Evolutionary conservation across 345 rosid species (phyloP), one percentile per base, ranked within the genome.

Genomic region (Aethionema arabicum): DNA sequence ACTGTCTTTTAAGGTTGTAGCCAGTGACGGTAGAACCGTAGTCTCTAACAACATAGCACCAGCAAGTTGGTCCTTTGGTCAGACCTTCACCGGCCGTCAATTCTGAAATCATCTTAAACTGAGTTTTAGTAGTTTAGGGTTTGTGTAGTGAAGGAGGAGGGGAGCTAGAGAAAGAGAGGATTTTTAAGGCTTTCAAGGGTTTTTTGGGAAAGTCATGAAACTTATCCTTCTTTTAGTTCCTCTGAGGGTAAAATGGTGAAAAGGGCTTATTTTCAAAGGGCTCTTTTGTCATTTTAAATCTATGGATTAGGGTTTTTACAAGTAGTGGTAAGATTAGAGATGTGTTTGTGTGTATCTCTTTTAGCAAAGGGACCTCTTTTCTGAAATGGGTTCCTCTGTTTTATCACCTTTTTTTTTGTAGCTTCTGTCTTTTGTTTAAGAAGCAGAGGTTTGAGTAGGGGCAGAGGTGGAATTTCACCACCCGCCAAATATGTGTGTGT

Each of bases 1-100:
- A 65, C 73, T 81, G 32, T 81, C 84, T 29, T 83, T 81, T 16
- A 77, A 56, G 68, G 82, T 83, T 3, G 76, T 75, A 16, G 76
- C 77, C 7, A 76, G 82, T 15, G 84, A 79, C 46, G 80, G 86
- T 14, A 72, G 66, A 32, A 73, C 70, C 1, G 48, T 74, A 0
- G 74, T 76, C 65, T 79, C 79, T 8, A 42, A 75, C 72, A 67
- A 77, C 14, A 67, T 77, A 13, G 84, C 66, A 4, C 80, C 82
- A 2, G 61, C 75, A 7, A 60, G 76, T 29, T 83, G 88, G 88
- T 75, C 80, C 3, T 81, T 79, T 0, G 79, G 88, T 30, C 88
- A 83, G 36, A 75, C 86, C 47, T 83, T 77, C 38, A 46, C 44
- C 0, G 88, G 86, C 42, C 74, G 37, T 2, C 77, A 78, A 6